A percentile compares a stretch with the other conserved stretches of the same genome.
phyloP scores from a whole-genome alignment of 1,139 yeast species.

The Taphrina confusa region DNA sequence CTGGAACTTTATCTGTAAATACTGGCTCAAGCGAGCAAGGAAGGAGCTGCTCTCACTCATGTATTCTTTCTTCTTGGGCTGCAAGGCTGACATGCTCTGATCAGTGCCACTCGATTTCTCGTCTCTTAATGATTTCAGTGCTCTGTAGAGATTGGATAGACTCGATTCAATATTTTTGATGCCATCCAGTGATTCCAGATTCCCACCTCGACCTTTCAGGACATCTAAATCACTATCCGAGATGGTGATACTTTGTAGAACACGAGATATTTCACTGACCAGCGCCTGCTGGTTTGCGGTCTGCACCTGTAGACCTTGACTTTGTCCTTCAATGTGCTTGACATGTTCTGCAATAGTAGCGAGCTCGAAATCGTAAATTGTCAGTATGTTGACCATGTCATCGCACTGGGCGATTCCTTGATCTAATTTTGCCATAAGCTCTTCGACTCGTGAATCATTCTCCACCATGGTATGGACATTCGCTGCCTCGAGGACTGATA shows the following conservation, averaged over 20 bases:
- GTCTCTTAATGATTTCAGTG: constrained; percentile 56
- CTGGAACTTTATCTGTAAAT: constrained; percentile 33
- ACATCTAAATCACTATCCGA: constrained; percentile 57
- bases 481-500: constrained; percentile 59
- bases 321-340: constrained; percentile 68
- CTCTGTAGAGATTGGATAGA: constrained; percentile 62
- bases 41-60: constrained; percentile 31
- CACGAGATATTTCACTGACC: constrained; percentile 66
- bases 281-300: constrained; percentile 76
- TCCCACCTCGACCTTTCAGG: constrained; percentile 50
- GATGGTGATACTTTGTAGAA: constrained; percentile 68
- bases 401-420: constrained; percentile 58
- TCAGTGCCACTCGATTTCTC: constrained; percentile 16
- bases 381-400: constrained; percentile 58
- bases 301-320: constrained; percentile 80
- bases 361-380: constrained; percentile 60
- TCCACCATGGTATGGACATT: constrained; percentile 55
- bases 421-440: constrained; percentile 51
- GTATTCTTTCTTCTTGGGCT: constrained; percentile 38
- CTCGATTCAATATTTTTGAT: constrained; percentile 59
- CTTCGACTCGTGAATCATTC: constrained; percentile 51
- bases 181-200: constrained; percentile 55
- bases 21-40: constrained; percentile 32
- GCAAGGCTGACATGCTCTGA: constrained; percentile 51
- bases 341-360: constrained; percentile 68